Conservation (phyloP, 2,329 filamentous ascomycete species). For the Botrytis porri region DNA sequence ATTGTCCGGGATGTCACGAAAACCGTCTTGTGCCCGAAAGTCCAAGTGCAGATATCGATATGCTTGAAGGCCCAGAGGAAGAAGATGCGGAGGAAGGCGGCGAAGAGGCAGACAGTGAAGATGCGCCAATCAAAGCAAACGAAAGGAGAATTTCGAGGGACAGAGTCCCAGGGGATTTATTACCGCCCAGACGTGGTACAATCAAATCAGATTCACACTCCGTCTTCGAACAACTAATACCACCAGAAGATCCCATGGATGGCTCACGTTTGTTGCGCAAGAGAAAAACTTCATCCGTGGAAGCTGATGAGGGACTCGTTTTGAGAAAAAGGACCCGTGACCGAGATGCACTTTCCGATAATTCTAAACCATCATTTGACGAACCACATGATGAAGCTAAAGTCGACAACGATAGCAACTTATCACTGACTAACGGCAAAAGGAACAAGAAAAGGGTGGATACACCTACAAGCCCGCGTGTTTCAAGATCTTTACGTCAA, state of each 20-base stretch:
- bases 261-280: constrained; percentile 77
- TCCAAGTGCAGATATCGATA: constrained; percentile 26
- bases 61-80: constrained; percentile 21
- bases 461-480: constrained; percentile 40
- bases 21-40: constrained; percentile 47
- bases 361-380: constrained; percentile 24
- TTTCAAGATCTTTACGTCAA: constrained; percentile 58
- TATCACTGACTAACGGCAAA: constrained; percentile 26
- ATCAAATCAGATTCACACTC: constrained; percentile 70
- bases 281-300: constrained; percentile 73
- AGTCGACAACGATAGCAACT: constrained; percentile 20
- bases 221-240: constrained; percentile 69
- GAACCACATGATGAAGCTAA: constrained; percentile 23
- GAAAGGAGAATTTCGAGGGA: constrained; percentile 57
- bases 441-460: constrained; percentile 21
- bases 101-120: constrained; percentile 12
- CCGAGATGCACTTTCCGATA: constrained; percentile 26
- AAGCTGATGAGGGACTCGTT: constrained; percentile 53
- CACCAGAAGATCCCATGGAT: constrained; percentile 71
- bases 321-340: constrained; percentile 49
- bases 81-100: neutral
- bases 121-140: constrained; percentile 32
- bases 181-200: constrained; percentile 64
- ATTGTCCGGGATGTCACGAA: constrained; percentile 51
- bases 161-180: constrained; percentile 66